These are phyloP conservation scores for Penicillium sp. DNA, from an alignment of 2,329 filamentous ascomycete species.

Conservation along the genomic window DNA sequence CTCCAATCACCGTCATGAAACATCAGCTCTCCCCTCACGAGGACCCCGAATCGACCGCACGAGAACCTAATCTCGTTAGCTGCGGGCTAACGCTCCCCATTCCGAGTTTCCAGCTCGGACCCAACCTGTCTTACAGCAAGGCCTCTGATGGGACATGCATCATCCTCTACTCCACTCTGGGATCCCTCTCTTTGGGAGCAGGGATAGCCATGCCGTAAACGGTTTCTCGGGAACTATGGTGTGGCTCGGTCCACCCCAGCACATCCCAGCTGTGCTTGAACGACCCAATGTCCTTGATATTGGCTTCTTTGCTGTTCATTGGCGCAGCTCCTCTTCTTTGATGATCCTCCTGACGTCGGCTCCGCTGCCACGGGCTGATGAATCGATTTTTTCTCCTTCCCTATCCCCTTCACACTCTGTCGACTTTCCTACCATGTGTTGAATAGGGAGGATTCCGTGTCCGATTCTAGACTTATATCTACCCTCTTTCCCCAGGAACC, in stretches of 20 bases:
- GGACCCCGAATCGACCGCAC: slow-evolving; percentile 16
- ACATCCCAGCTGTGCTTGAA: slow-evolving; percentile 30
- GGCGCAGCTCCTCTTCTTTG: slow-evolving; percentile 32
- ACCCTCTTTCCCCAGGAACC: slow-evolving; percentile 1
- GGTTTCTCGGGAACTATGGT: slow-evolving; percentile 24
- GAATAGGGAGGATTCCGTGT: slow-evolving; percentile 10
- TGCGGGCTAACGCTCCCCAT: slow-evolving; percentile 7
- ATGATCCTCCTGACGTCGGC: slow-evolving; percentile 27
- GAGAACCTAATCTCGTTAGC: slow-evolving; percentile 23
- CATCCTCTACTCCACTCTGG: background rate
- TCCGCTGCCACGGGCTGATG: slow-evolving; percentile 22
- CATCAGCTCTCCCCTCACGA: slow-evolving; percentile 6
- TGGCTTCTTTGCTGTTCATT: slow-evolving; percentile 27
- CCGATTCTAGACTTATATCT: slow-evolving; percentile 7
- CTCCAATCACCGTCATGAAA: slow-evolving; percentile 18
- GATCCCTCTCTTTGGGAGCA: slow-evolving; percentile 16
- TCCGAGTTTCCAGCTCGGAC: slow-evolving; percentile 1
- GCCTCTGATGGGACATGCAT: background rate
- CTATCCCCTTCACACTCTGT: background rate
- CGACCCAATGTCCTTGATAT: slow-evolving; percentile 21
- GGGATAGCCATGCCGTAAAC: slow-evolving; percentile 19
- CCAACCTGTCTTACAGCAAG: background rate
- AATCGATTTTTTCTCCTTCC: slow-evolving; percentile 5
- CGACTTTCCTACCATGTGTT: slow-evolving; percentile 17
- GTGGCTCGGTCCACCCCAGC: slow-evolving; percentile 29